Conservation (phyloP, 2,329 filamentous ascomycete species). For the Claviceps digitariae region DNA sequence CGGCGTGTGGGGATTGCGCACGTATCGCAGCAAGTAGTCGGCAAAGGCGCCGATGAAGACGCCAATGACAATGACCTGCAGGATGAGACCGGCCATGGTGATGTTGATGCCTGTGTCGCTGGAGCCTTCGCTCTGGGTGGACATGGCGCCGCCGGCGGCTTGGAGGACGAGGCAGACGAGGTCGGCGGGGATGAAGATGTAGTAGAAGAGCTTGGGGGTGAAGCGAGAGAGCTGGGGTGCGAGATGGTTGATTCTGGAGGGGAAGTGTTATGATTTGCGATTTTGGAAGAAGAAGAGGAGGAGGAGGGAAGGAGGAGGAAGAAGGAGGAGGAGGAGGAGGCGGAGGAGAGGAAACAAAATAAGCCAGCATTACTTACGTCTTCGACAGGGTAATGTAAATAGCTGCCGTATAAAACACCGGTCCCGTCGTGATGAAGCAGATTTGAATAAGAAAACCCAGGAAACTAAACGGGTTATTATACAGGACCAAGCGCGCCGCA, state of each 20-base stretch:
- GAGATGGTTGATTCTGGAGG: constrained; percentile 23
- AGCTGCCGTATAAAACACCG: constrained; percentile 37
- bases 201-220: constrained; percentile 26
- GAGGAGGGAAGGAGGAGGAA: no score
- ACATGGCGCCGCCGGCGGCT: constrained; percentile 40
- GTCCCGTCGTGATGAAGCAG: constrained; percentile 35
- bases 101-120: constrained; percentile 27
- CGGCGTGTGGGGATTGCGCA: constrained; percentile 10
- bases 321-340: neutral
- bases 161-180: constrained; percentile 41
- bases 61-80: constrained; percentile 42
- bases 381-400: constrained; percentile 48
- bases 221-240: constrained; percentile 26
- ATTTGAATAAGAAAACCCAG: constrained; percentile 51
- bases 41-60: constrained; percentile 34
- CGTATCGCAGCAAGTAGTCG: constrained; percentile 33
- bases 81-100: constrained; percentile 36
- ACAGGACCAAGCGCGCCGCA: constrained; percentile 40
- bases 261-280: no score
- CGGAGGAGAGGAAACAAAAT: neutral
- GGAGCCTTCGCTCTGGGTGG: constrained; percentile 28
- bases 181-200: constrained; percentile 38
- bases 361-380: constrained; percentile 18
- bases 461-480: constrained; percentile 43
- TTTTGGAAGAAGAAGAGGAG: no score